Base-by-base conservation (phyloP, 2,329 filamentous ascomycete genomes). In the Aspergillus sclerotialis region DNA sequence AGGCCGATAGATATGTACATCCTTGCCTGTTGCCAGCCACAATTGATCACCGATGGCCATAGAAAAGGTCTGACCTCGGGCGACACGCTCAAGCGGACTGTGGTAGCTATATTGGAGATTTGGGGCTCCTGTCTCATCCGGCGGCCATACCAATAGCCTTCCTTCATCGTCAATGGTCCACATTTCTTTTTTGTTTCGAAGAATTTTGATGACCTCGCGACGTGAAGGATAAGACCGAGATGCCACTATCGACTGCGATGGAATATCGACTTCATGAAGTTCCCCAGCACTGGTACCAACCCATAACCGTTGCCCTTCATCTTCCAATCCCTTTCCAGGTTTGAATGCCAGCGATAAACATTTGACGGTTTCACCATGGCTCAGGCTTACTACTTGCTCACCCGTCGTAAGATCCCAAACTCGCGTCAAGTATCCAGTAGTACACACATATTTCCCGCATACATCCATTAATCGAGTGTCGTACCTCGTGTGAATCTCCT, bases 131-230 rank as follows among this genome's bases (percentile, higher is more conserved):
- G 76, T 76, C 29, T 77, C 72, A 49, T 88, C 84, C 4, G 89
- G 81, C 2, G 78, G 80, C 92, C 92, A 98, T 4, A 96, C 76
- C 45, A 87, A 80, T 10, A 98, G 66, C 29, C 83, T 84, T 8
- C 92, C 92, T 30, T 83, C 79, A 44, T 95, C 89, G 55, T 96
- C 92, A 30, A 98, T 61, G 0, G 89, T 89, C 92, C 92, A 98
- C 57, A 98, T 76, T 52, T 95, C 85, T 46, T 87, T 86, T 42
- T 78, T 82, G 58, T 93, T 83, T 25, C 92, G 79, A 54, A 86
- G 83, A 27, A 98, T 94, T 49, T 80, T 86, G 43, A 85, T 76
- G 32, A 98, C 75, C 47, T 94, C 85, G 41, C 79, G 74, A 27
- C 85, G 78, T 6, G 80, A 78, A 50, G 96, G 92, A 2, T 84